phyloP scores from a whole-genome alignment of 352 stramenopile genomes.

The Pythium coloratum region DNA sequence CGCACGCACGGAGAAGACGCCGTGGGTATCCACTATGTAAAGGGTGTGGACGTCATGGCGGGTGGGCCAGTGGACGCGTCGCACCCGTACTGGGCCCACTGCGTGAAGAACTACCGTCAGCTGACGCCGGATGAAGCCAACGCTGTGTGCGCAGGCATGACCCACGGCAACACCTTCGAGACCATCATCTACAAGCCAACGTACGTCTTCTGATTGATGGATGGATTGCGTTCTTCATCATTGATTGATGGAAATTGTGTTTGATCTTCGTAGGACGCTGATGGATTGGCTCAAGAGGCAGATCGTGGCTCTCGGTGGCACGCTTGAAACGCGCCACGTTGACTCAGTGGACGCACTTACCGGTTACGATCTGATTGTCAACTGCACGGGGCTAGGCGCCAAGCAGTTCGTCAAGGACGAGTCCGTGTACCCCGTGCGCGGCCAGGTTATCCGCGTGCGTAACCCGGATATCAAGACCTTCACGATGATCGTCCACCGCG shows the following conservation, averaged over 20 bases:
- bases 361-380: slow-evolving; percentile 53
- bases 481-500: slow-evolving; percentile 40
- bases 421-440: slow-evolving; percentile 52
- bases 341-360: slow-evolving; percentile 33
- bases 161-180: slow-evolving; percentile 52
- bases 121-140: slow-evolving; percentile 41
- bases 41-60: slow-evolving; percentile 46
- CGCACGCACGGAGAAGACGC: slow-evolving; percentile 37
- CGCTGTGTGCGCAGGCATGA: slow-evolving; percentile 37
- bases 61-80: slow-evolving; percentile 29
- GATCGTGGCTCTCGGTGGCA: slow-evolving; percentile 43
- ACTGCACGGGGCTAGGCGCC: slow-evolving; percentile 52
- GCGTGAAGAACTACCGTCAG: slow-evolving; percentile 55
- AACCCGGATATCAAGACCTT: slow-evolving; percentile 58
- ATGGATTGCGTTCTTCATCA: neutral
- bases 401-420: slow-evolving; percentile 46
- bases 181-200: slow-evolving; percentile 69
- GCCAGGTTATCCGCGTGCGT: slow-evolving; percentile 37
- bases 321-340: slow-evolving; percentile 50
- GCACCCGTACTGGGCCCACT: slow-evolving; percentile 71
- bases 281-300: slow-evolving; percentile 53
- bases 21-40: slow-evolving; percentile 54
- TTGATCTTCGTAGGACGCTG: slow-evolving; percentile 33
- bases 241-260: neutral
- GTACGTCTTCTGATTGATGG: slow-evolving; percentile 18